These are phyloP conservation scores for Aspergillus floridensis DNA, from an alignment of 2,329 filamentous ascomycete genomes.

Conservation along the genomic window DNA sequence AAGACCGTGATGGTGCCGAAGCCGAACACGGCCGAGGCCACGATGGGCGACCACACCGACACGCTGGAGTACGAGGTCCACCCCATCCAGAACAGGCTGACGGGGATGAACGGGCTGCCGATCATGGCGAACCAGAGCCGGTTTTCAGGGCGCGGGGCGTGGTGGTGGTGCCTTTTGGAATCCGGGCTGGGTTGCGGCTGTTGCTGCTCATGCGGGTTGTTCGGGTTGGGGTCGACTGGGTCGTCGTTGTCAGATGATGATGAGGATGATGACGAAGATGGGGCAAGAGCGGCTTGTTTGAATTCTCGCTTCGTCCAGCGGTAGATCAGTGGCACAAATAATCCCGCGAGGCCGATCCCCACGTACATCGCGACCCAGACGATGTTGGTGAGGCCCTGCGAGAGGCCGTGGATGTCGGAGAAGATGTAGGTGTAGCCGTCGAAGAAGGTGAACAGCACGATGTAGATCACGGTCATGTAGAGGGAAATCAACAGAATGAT, in stretches of 20 bases:
- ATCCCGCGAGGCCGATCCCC: conserved; percentile 37
- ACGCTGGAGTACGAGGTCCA: conserved; percentile 49
- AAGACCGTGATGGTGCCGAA: conserved; percentile 52
- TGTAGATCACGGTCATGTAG: conserved; percentile 38
- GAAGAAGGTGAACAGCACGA: conserved; percentile 38
- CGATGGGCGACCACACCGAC: conserved; percentile 53
- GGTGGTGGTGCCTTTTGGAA: background rate
- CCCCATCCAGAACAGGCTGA: conserved; percentile 59
- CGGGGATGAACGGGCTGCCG: conserved; percentile 50
- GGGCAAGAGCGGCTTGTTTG: conserved; percentile 32
- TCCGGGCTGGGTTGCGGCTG: background rate
- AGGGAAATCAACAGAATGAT: conserved; percentile 34
- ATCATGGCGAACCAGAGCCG: conserved; percentile 56
- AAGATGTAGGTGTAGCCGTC: conserved; percentile 55
- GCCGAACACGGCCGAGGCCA: conserved; percentile 53
- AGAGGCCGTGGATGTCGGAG: conserved; percentile 48
- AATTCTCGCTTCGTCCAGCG: conserved; percentile 46
- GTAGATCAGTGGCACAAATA: conserved; percentile 49
- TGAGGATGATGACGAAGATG: background rate
- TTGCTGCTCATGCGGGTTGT: background rate
- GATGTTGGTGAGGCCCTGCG: conserved; percentile 49
- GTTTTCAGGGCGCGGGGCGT: conserved; percentile 48
- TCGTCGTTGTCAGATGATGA: background rate
- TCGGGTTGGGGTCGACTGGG: background rate
- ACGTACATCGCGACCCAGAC: conserved; percentile 52